A percentile compares a stretch with the other conserved stretches of the same genome.
These are phyloP conservation scores for Trichophyton verrucosum DNA, from an alignment of 2,329 filamentous ascomycete species.

Conservation along the genomic window DNA sequence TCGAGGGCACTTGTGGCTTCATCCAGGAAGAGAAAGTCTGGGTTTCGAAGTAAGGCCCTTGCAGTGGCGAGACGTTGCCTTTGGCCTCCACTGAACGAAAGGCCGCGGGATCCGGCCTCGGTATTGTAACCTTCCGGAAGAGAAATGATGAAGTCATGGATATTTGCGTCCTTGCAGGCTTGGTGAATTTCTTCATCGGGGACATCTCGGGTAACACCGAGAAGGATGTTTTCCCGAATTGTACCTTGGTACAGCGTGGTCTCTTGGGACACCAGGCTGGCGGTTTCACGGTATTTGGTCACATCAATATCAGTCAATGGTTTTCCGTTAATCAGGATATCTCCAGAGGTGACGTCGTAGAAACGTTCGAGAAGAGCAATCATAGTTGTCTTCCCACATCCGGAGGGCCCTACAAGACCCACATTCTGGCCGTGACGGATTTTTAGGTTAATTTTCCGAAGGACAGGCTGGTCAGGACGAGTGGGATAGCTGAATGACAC, in stretches of 20 bases:
- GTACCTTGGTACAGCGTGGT: conserved; percentile 59
- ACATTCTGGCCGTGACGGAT: conserved; percentile 40
- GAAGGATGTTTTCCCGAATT: conserved; percentile 56
- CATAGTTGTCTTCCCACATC: conserved; percentile 55
- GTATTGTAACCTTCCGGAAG: conserved; percentile 29
- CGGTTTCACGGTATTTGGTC: conserved; percentile 48
- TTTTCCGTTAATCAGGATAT: conserved; percentile 51
- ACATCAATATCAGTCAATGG: conserved; percentile 50
- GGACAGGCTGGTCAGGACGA: conserved; percentile 19
- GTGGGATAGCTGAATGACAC: conserved; percentile 29
- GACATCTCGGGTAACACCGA: conserved; percentile 34
- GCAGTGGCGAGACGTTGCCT: conserved; percentile 34
- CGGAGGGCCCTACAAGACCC: conserved; percentile 45
- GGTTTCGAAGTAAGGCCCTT: conserved; percentile 30
- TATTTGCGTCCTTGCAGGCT: conserved; percentile 27
- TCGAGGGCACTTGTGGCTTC: conserved; percentile 34
- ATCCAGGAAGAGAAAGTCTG: conserved; percentile 30
- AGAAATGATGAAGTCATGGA: conserved; percentile 28
- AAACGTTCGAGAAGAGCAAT: conserved; percentile 52
- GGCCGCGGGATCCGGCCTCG: conserved; percentile 23
- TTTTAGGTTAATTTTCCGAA: conserved; percentile 22
- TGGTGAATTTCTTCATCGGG: conserved; percentile 22
- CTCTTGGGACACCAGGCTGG: conserved; percentile 65
- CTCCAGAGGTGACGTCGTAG: conserved; percentile 54
- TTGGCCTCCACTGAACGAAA: conserved; percentile 28